Percentiles rank a stretch among this genome's conserved stretches.
These are phyloP conservation scores for Sporothrix humicola DNA, from an alignment of 2,329 filamentous ascomycete species.

Conservation along the genomic window DNA sequence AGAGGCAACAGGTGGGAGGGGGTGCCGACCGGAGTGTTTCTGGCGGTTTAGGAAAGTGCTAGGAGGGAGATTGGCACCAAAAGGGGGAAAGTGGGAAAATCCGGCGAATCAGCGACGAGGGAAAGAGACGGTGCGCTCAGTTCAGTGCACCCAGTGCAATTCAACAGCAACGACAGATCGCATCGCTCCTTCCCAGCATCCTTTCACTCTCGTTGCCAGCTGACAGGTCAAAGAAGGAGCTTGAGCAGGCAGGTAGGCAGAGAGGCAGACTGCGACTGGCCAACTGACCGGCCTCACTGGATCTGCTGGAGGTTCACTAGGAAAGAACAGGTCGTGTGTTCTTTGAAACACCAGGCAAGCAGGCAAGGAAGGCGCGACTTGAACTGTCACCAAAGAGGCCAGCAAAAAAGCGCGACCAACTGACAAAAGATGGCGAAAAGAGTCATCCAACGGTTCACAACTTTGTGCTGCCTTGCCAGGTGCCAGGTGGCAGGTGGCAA, in stretches of 20 bases:
- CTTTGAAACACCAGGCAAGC: not conserved
- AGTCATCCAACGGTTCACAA: constrained; percentile 13
- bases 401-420: constrained; percentile 12
- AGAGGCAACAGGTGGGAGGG: constrained; percentile 9
- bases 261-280: constrained; percentile 8
- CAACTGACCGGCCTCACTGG: constrained; percentile 11
- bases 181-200: constrained; percentile 11
- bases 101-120: constrained; percentile 16
- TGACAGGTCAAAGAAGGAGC: constrained; percentile 8
- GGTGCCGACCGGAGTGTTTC: constrained; percentile 11
- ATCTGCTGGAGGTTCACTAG: not conserved
- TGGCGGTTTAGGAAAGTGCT: constrained; percentile 18
- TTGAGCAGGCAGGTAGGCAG: constrained; percentile 19
- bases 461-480: not conserved
- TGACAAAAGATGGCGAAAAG: constrained; percentile 10
- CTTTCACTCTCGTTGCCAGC: constrained; percentile 10
- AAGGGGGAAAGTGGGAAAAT: not conserved
- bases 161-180: not conserved
- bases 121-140: not conserved
- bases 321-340: not conserved
- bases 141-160: not conserved
- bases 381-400: constrained; percentile 19
- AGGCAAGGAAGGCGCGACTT: not conserved
- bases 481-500: constrained; percentile 33
- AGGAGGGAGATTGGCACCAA: constrained; percentile 24